A percentile compares a stretch with the other conserved stretches of the same genome.
Conservation (phyloP, 1,284 basidiomycete species). For the Hymenochaete sp. region DNA sequence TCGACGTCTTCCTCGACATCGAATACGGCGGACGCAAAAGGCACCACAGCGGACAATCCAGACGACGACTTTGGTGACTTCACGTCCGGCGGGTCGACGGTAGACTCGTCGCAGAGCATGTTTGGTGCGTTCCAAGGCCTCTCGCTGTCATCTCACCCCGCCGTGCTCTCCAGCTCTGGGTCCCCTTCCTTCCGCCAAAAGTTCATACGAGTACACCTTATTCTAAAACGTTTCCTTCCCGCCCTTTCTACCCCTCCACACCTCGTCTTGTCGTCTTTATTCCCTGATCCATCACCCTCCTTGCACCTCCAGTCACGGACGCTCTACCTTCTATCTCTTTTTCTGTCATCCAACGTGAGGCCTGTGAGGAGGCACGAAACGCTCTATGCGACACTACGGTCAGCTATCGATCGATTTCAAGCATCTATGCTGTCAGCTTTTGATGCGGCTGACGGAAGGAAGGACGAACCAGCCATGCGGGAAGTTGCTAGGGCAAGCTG, state of each 20-base stretch:
- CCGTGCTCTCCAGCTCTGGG: slow-evolving; percentile 7
- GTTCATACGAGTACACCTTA: slow-evolving; percentile 57
- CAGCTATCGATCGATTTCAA: slow-evolving; percentile 82
- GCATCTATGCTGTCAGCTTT: slow-evolving; percentile 53
- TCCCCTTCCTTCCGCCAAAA: slow-evolving; percentile 36
- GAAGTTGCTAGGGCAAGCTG: slow-evolving; percentile 76
- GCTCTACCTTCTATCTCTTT: slow-evolving; percentile 62
- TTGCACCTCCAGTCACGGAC: slow-evolving; percentile 49
- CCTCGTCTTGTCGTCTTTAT: slow-evolving; percentile 49
- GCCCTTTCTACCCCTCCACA: slow-evolving; percentile 40
- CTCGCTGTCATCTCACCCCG: slow-evolving; percentile 13
- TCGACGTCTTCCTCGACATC: not conserved
- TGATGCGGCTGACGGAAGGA: slow-evolving; percentile 59
- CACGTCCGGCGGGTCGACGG: slow-evolving; percentile 32
- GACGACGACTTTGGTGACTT: slow-evolving; percentile 94
- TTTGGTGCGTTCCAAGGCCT: slow-evolving; percentile 51
- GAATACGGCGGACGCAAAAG: too few relatives aligned
- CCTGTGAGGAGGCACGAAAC: slow-evolving; percentile 11
- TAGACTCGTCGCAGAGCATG: slow-evolving; percentile 33
- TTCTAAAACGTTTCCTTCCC: slow-evolving; percentile 53
- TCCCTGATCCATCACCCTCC: slow-evolving; percentile 33
- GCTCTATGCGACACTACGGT: slow-evolving; percentile 53
- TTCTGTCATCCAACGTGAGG: slow-evolving; percentile 48
- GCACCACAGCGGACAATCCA: slow-evolving; percentile 11
- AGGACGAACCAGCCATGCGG: slow-evolving; percentile 67